Evolutionary conservation across 2,329 filamentous ascomycete genomes (phyloP).

Genomic region (Xylariaceae sp.): DNA sequence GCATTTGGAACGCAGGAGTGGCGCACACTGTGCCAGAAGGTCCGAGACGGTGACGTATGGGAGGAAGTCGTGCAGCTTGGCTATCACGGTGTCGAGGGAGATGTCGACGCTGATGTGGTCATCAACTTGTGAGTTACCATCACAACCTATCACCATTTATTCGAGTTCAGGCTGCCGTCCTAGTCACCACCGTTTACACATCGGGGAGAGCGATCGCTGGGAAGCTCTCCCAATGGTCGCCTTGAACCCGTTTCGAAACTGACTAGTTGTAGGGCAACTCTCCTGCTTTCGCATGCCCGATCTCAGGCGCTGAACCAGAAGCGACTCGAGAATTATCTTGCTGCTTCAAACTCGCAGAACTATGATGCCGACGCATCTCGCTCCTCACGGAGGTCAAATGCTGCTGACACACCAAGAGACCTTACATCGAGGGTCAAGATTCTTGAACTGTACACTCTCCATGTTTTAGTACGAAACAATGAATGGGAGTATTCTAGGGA

Average conservation of each 20-base stretch:
- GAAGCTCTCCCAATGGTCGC: not conserved
- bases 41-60: conserved; percentile 89
- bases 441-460: conserved; percentile 89
- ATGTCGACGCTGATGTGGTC: conserved; percentile 91
- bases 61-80: conserved; percentile 83
- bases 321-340: conserved; percentile 82
- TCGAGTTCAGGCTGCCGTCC: not conserved
- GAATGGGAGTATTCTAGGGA: conserved; percentile 95
- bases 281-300: conserved; percentile 83
- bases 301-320: conserved; percentile 81
- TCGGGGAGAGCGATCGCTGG: not conserved
- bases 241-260: not conserved
- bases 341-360: conserved; percentile 65
- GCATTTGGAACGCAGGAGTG: conserved; percentile 82
- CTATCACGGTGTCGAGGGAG: conserved; percentile 81
- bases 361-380: conserved; percentile 60
- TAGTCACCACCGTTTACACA: not conserved
- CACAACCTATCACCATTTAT: not conserved
- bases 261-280: conserved; percentile 60
- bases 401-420: conserved; percentile 77
- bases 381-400: conserved; percentile 40
- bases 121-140: conserved; percentile 64
- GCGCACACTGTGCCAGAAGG: conserved; percentile 74
- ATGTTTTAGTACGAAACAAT: conserved; percentile 86
- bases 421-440: conserved; percentile 83